Base-by-base conservation (phyloP, 2,329 filamentous ascomycete species). In the Aspergillus costaricaensis region DNA sequence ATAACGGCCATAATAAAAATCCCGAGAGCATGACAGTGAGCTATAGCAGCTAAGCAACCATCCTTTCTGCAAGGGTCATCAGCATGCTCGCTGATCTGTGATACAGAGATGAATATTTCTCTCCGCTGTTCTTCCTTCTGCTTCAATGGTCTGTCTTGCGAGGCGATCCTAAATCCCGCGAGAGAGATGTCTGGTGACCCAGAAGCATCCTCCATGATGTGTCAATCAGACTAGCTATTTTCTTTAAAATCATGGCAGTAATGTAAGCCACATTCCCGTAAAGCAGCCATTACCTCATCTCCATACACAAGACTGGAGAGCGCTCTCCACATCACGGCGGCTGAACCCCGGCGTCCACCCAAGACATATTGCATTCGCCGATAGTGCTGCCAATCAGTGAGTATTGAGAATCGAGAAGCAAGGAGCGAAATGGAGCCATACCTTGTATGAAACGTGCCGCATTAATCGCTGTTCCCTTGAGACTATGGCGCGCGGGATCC, bases 261-360 rank as follows among this genome's bases (percentile, higher is more conserved):
- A 30, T 21, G n/a, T 52, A 4, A 36, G 49, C 21, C 27, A 30
- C 32, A 49, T 23, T 52, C 32, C n/a, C 17, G 10, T 54, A 15
- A 43, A 10, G 4, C 27, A 51, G n/a, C 25, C 5, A 36, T 36
- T 44, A 15, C n/a, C n/a, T 55, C 38, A 55, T 27, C 9, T 32
- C 53, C 41, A 43, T 12, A 21, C 15, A 47, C 53, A 55, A 5
- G 27, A 9, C 17, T 39, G n/a, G 7, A 66, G 63, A 23, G 67
- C 67, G n/a, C 41, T 60, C 43, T 69, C 67, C 6, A 70, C 68
- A 53, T 70, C 64, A 15, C 41, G 44, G 5, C 65, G 60, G 25
- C 61, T 62, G 48, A 70, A 70, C 0, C 68, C 68, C 0, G 68
- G 68, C 17, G 68, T 65, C 4, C 68, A 68, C 19, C 68, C 68